Evolutionary conservation across 2,329 filamentous ascomycete species (phyloP), one percentile per base, ranked within the genome.

Genomic region (Trichoderma aggressivum): DNA sequence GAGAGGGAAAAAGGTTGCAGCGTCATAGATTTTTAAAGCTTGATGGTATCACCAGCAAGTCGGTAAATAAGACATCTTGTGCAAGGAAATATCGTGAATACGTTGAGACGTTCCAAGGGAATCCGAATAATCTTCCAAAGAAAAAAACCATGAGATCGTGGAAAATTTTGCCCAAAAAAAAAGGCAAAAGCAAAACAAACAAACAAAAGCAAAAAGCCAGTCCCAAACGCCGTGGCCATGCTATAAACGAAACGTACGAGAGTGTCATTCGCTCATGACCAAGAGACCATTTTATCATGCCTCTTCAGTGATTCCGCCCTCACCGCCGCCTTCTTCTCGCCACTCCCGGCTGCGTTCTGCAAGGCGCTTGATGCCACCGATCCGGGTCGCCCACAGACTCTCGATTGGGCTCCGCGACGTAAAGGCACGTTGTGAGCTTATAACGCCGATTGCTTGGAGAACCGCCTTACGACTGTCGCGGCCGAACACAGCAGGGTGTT

Each of bases 401-500:
- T 99, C 96, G 7, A 95, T 92, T 0, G 94, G 90, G 2, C 94
- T 96, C 65, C 95, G 90, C 87, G 95, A 98, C 0, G 96, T 98
- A 79, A 95, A 97, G 12, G 92, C 94, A 60, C 96, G 89, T 82
- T 99, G 96, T 7, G 93, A 97, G 78, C 93, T 96, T 76, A 99
- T 98, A 73, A 98, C 94, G 7, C 96, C 95, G 75, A 99, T 98
- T 18, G 94, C 94, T 81, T 99, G 96, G 28, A 99, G 86, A 2
- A 99, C 94, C 5, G 95, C 94, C 84, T 99, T 99, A 77, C 96
- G 91, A 71, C 93, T 96, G 80, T 99, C 96, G 47, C 96, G 90
- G 10, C 92, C 91, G 79, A 99, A 99, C 2, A 98, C 93, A 2
- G 94, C 94, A 1, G 96, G 96, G 78, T 99, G 96, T 79, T 92